Conservation (phyloP, 345 rosid genomes). For the Raphanus raphanistrum region DNA sequence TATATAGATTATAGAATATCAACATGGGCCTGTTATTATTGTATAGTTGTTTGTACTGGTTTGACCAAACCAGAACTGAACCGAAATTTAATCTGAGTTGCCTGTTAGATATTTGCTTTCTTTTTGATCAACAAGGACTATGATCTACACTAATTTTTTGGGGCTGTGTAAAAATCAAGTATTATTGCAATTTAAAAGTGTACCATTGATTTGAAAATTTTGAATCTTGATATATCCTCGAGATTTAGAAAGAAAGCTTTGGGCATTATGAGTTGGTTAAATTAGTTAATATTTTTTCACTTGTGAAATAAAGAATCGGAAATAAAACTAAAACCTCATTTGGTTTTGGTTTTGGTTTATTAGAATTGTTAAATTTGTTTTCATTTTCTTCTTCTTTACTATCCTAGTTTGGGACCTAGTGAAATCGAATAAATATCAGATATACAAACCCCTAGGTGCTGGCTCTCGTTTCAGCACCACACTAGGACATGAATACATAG, state of each 20-base stretch:
- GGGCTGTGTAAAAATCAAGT: not conserved
- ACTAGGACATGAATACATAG: too few species aligned
- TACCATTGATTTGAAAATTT: not conserved
- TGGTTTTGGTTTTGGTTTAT: not conserved
- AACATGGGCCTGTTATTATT: constrained; percentile 3
- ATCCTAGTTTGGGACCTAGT: not conserved
- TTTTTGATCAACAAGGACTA: not conserved
- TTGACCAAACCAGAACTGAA: not conserved
- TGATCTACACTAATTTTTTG: not conserved
- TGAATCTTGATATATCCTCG: not conserved
- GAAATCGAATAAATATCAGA: not conserved
- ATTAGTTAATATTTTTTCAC: not conserved
- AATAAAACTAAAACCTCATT: not conserved
- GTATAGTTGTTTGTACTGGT: not conserved
- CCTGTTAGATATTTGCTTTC: not conserved
- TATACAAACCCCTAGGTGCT: not conserved
- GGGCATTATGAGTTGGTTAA: not conserved
- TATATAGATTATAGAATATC: not conserved
- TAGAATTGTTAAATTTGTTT: not conserved
- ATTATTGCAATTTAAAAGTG: not conserved
- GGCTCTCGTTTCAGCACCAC: not conserved
- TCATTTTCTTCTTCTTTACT: not conserved
- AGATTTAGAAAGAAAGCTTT: not conserved
- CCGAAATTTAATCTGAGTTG: not conserved
- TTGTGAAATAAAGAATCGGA: not conserved